Base-by-base conservation (phyloP, 768 basidiomycete species). In the Asterophora lycoperdoides region DNA sequence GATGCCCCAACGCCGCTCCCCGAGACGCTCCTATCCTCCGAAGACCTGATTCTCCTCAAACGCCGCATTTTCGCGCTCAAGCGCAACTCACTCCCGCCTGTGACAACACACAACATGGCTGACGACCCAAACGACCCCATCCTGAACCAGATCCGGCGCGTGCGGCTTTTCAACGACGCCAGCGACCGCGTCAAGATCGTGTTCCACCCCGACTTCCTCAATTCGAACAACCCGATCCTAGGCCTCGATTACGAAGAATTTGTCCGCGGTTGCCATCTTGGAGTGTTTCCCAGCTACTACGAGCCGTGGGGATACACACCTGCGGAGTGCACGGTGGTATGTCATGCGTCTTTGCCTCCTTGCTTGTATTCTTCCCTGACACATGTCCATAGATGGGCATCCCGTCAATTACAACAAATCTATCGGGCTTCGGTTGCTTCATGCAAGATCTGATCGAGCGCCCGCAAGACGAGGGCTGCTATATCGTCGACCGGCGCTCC, bases 191-290 rank as follows among this genome's bases (percentile, higher is more conserved):
- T 98, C 67, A 99, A 99, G 59, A 79, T 99, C 63, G 78, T 98
- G 37, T 98, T 98, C 79, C 95, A 98, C 68, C 95, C 95, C 1
- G 95, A 98, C 66, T 99, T 99, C 72, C 68, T 99, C 63, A 98
- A 95, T 68, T 85, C 91, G 52, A 97, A 94, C 70, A 97, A 98
- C 70, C 96, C 96, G 0, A 96, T 98, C 46, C 72, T 99, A 15
- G 94, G 93, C 2, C 76, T 99, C 51, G 96, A 99, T 64, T 99
- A 99, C 65, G 96, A 99, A 67, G 96, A 99, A 69, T 99, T 99
- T 62, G 96, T 98, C 32, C 76, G 96, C 55, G 96, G 96, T 1
- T 97, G 95, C 63, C 96, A 99, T 73, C 72, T 99, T 41, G 96
- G 96, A 41, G 95, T 99, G 34, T 99, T 99, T 79, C 95, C 96